Evolutionary conservation across 2,329 filamentous ascomycete species (phyloP), one percentile per base, ranked within the genome.

Genomic region (Pestalotiopsis sp.): DNA sequence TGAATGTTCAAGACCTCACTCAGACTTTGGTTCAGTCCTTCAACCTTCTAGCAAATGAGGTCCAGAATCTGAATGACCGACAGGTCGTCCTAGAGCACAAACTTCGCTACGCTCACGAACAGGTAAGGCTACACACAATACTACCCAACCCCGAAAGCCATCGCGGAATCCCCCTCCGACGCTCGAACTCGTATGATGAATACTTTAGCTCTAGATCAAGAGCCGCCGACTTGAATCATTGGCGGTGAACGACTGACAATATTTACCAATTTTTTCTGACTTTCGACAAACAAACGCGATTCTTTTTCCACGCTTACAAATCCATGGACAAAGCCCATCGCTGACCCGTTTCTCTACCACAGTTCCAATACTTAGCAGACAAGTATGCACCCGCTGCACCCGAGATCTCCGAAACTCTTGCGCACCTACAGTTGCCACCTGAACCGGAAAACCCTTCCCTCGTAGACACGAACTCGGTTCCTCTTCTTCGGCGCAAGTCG

Each of bases 181-280:
- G 63, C 52, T 61, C 57, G 62, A 66, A 66, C 61, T 74, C 66
- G 68, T 68, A 83, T 85, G 83, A 85, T 83, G 80, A 82, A 77
- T 76, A 75, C 78, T 78, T 92, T 93, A 93, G 92, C 92, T 94
- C 92, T 93, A 93, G 92, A 93, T 92, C 91, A 91, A 86, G 87
- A 93, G 90, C 86, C 88, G 83, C 86, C 69, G 31, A 36, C 69
- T 57, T 36, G 56, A 52, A 52, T 59, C 45, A 78, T 75, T 72
- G 80, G 84, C 83, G 85, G 83, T 84, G 77, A 81, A 88, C 31
- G 91, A 92, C 86, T 84, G 90, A 92, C 80, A 88, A 78, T 73
- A 70, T 77, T 79, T 71, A 79, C 79, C 74, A 79, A 83, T 75
- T 78, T 76, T 79, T 79, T 82, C 83, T 83, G 84, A 78, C 71